Evolutionary conservation across 2,329 filamentous ascomycete genomes (phyloP), one percentile per base, ranked within the genome.

Genomic region (Trichophyton rubrum): DNA sequence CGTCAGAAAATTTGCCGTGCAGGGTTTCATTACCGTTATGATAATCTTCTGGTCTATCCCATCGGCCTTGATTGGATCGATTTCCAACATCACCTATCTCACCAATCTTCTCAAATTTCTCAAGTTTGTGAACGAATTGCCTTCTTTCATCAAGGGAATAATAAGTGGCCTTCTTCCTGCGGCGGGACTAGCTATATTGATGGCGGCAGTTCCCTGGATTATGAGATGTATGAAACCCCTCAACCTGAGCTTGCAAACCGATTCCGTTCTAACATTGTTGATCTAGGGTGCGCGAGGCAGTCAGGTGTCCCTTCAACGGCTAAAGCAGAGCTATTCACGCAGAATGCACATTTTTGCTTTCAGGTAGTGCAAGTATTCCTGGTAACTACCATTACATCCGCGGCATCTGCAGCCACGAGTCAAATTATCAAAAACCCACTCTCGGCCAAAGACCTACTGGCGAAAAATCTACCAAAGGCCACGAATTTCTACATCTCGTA

Each of bases 401-500:
- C 88, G 7, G 91, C 91, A 2, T 85, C 90, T 0, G 82, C 87
- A 0, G 84, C 89, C 0, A 80, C 84, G 0, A 75, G 82, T 22
- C 73, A 86, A 49, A 86, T 95, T 57, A 76, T 85, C 24, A 65
- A 85, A 1, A 71, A 89, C 47, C 90, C 90, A 0, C 73, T 79
- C 7, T 78, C 78, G 0, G 81, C 83, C 3, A 85, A 89, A 0
- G 76, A 76, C 9, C 76, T 93, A 4, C 78, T 96, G 8, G 86
- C 90, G 0, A 70, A 80, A 45, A 87, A 89, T 64, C 77, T 99
- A 2, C 93, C 93, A 17, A 88, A 86, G 65, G 86, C 90, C 0
- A 92, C 90, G 62, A 97, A 95, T 73, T 95, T 96, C 69, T 99
- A 96, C 73, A 87, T 97, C 13, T 90, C 87, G 0, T 99, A 96